Evolutionary conservation across 1,284 basidiomycete species (phyloP), one percentile per base, ranked within the genome.

Genomic region (Malassezia slooffiae): DNA sequence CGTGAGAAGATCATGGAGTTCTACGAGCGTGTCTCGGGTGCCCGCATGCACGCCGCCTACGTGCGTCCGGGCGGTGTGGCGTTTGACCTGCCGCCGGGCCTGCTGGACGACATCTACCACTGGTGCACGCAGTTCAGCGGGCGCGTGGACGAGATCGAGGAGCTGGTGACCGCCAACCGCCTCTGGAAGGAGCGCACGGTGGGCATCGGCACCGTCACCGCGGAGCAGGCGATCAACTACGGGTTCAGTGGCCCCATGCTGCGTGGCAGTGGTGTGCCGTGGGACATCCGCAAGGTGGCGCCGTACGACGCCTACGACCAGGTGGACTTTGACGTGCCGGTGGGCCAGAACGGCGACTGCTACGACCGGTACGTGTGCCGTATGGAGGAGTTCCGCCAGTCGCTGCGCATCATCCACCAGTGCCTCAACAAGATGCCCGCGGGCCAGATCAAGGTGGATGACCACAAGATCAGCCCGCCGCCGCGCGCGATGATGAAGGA

Each of bases 1-100:
- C 88, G 91, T 56, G 91, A 97, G 74, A 96, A 97, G 76, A 80
- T 97, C 57, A 96, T 96, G 91, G 91, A 97, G 72, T 97, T 97
- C 74, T 96, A 97, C 73, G 91, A 99, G 74, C 87, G 91, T 47
- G 90, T 97, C 26, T 96, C 90, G 8, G 91, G 91, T 59, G 91
- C 91, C 2, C 88, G 91, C 50, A 77, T 99, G 65, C 91, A 97
- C 70, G 82, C 89, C 5, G 91, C 91, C n/a, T 97, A 96, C 71
- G 82, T 97, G 36, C 85, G 91, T 52, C 93, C 91, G 4, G 91
- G 91, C 55, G 91, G 93, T 65, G 93, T 99, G 37, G 90, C 93
- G 1, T 96, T 90, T 70, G 93, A 99, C 69, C 75, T 97, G 35
- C 91, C 91, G 5, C 90, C 95, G 62, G 91, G 91, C 13, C 75